phyloP scores from a whole-genome alignment of 1,284 basidiomycete species.

The Leccinum fuscescens region DNA sequence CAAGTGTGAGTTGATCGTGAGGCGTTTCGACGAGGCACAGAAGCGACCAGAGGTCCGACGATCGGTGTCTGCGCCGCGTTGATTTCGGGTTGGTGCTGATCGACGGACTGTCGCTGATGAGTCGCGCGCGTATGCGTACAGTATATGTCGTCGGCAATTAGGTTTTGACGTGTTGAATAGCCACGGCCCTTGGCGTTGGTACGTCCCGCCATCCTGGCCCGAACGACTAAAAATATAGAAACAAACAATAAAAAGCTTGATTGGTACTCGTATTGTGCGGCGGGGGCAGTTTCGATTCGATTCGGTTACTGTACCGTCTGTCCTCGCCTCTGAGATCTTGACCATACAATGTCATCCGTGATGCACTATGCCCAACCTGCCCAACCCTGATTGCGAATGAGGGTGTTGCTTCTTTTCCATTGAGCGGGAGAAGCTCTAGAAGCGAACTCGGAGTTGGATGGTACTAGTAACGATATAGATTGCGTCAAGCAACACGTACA shows the following conservation, averaged over 20 bases:
- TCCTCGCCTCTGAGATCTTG: neutral
- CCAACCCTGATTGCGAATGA: neutral
- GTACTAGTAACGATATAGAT: constrained; percentile 3
- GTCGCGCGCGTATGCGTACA: neutral
- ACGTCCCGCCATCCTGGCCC: neutral
- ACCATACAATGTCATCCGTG: neutral
- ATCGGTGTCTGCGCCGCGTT: constrained; percentile 49
- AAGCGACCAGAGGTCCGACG: constrained; percentile 60
- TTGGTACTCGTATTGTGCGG: neutral
- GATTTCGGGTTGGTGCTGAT: neutral
- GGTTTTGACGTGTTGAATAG: constrained; percentile 7
- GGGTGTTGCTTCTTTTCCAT: neutral
- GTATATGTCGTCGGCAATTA: neutral
- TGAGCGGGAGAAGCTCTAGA: neutral
- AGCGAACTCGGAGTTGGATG: neutral
- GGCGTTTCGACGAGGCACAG: constrained; percentile 85
- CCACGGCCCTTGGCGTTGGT: neutral
- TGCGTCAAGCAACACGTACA: constrained; percentile 32
- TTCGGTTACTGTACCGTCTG: neutral
- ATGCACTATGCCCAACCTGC: neutral
- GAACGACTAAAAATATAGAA: neutral
- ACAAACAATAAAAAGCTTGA: neutral
- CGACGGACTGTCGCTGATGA: neutral
- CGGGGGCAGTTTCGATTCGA: neutral
- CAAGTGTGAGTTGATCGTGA: constrained; percentile 82